A percentile compares a stretch with the other conserved stretches of the same genome.
Conservation (phyloP, 768 basidiomycete species). For the Boletus eberwhitei region DNA sequence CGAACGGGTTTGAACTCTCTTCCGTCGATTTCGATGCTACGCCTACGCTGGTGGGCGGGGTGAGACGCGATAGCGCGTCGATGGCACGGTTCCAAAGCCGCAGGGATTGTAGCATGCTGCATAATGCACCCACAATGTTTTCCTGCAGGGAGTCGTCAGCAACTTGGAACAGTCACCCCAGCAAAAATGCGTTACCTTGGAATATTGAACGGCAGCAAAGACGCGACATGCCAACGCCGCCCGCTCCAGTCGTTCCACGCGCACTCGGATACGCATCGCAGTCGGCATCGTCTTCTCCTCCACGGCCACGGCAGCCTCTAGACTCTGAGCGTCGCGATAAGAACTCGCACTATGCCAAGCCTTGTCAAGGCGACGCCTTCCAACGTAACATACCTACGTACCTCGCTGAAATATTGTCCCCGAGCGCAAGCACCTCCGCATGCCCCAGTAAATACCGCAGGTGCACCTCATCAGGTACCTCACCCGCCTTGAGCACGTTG, state of each 20-base stretch:
- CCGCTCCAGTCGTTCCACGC: constrained; percentile 60
- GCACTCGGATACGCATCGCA: constrained; percentile 53
- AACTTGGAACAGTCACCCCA: not conserved
- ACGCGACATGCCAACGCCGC: constrained; percentile 71
- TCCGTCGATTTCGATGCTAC: constrained; percentile 23
- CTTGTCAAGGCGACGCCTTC: not conserved
- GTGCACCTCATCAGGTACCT: constrained; percentile 49
- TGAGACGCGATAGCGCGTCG: constrained; percentile 61
- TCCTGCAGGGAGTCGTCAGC: constrained; percentile 41
- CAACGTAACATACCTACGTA: constrained; percentile 22
- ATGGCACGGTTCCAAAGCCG: constrained; percentile 80
- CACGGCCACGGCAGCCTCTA: constrained; percentile 40
- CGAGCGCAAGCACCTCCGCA: constrained; percentile 59
- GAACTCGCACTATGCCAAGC: constrained; percentile 38
- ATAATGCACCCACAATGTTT: constrained; percentile 53
- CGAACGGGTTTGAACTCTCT: constrained; percentile 56
- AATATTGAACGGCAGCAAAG: constrained; percentile 64
- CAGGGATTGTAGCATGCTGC: constrained; percentile 62
- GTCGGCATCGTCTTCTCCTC: constrained; percentile 50
- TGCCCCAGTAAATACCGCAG: constrained; percentile 59
- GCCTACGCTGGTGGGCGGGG: constrained; percentile 32
- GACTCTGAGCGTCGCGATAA: constrained; percentile 58
- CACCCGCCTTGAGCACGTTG: constrained; percentile 40
- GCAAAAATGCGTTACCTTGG: constrained; percentile 45
- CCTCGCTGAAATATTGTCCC: constrained; percentile 62